A percentile compares a stretch with the other conserved stretches of the same genome.
phyloP scores from a whole-genome alignment of 2,329 filamentous ascomycete species.

The Colletotrichum nymphaeae region DNA sequence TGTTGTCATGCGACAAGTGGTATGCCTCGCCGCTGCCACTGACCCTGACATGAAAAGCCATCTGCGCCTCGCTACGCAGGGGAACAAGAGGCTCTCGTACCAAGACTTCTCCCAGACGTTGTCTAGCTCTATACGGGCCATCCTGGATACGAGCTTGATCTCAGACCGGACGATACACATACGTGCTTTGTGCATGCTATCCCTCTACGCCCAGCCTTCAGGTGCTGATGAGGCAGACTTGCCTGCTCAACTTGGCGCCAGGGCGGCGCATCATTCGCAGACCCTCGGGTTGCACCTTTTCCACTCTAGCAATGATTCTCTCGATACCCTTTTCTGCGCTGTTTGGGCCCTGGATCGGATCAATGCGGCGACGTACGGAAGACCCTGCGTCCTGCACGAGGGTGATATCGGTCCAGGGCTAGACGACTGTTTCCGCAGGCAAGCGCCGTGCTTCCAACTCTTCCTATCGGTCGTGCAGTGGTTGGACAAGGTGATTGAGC shows the following conservation, averaged over 20 bases:
- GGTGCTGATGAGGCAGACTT: slow-evolving; percentile 65
- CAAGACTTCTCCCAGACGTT: slow-evolving; percentile 61
- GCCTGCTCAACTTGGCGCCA: slow-evolving; percentile 63
- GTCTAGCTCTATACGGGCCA: slow-evolving; percentile 59
- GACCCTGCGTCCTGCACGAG: slow-evolving; percentile 70
- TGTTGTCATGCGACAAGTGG: slow-evolving; percentile 63
- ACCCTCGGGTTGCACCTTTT: slow-evolving; percentile 67
- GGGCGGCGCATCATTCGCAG: slow-evolving; percentile 68
- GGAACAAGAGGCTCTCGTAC: slow-evolving; percentile 52
- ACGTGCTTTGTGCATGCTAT: slow-evolving; percentile 64
- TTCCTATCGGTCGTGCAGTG: slow-evolving; percentile 65
- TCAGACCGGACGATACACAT: slow-evolving; percentile 66
- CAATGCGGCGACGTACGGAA: slow-evolving; percentile 69
- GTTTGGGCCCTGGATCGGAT: slow-evolving; percentile 72
- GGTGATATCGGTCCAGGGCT: slow-evolving; percentile 67
- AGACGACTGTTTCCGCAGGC: slow-evolving; percentile 60
- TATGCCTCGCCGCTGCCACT: slow-evolving; percentile 65
- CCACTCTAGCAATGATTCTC: slow-evolving; percentile 48
- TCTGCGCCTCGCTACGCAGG: slow-evolving; percentile 55
- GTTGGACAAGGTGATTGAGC: slow-evolving; percentile 68
- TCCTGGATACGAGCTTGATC: slow-evolving; percentile 65
- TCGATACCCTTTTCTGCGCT: slow-evolving; percentile 66
- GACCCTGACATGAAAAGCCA: slow-evolving; percentile 58
- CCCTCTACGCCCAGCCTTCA: slow-evolving; percentile 69
- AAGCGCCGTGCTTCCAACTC: slow-evolving; percentile 66